These are phyloP conservation scores for Fusarium tricinctum DNA, from an alignment of 2,329 filamentous ascomycete genomes.

Conservation along the genomic window DNA sequence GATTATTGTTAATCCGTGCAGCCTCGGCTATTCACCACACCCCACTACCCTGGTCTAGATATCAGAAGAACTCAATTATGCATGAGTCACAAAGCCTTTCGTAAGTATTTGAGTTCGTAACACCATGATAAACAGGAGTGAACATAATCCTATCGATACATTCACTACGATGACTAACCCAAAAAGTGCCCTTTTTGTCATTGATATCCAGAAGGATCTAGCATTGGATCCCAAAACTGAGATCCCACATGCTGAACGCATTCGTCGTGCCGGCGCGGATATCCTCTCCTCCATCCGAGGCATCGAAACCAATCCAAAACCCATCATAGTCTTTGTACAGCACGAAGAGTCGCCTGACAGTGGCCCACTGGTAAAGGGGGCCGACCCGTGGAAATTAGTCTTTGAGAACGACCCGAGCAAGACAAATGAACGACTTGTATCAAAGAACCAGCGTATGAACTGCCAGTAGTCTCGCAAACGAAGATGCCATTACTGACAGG, in stretches of 20 bases:
- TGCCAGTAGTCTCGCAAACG: neutral
- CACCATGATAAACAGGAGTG: no score
- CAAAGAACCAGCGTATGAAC: constrained; percentile 20
- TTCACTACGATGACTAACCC: neutral
- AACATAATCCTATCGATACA: no score
- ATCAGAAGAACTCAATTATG: no score
- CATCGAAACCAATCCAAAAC: neutral
- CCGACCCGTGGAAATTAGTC: constrained; percentile 13
- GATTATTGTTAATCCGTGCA: no score
- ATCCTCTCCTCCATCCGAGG: constrained; percentile 16
- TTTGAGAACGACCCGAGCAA: constrained; percentile 10
- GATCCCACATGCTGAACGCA: constrained; percentile 20
- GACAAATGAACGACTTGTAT: constrained; percentile 13
- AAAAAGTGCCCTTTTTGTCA: constrained; percentile 26
- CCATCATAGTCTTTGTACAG: constrained; percentile 30
- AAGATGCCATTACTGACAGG: neutral
- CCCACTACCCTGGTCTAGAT: no score
- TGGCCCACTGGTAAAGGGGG: constrained; percentile 20
- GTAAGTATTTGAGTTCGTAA: no score
- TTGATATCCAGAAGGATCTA: constrained; percentile 32
- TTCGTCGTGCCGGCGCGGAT: constrained; percentile 4
- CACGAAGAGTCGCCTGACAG: constrained; percentile 25
- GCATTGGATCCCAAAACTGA: constrained; percentile 14
- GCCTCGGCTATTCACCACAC: no score
- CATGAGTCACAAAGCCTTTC: no score